These are phyloP conservation scores for Ogataea wickerhamii DNA, from an alignment of 805 yeast genomes.

Conservation along the genomic window DNA sequence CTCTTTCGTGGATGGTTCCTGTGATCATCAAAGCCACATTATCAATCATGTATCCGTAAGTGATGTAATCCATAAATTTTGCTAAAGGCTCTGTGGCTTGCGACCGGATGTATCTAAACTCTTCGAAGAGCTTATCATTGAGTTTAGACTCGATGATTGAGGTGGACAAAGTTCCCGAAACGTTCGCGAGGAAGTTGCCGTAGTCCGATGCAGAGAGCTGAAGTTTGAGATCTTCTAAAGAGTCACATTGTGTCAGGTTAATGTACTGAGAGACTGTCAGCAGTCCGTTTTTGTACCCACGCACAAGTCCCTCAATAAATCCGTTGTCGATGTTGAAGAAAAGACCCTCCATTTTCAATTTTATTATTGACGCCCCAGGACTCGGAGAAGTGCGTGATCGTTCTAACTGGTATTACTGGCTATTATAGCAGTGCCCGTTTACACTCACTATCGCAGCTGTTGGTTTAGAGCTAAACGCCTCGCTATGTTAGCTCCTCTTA, in stretches of 20 bases:
- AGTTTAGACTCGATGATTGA: slow-evolving; percentile 80
- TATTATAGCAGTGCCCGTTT: too few relatives aligned
- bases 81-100: slow-evolving; percentile 80
- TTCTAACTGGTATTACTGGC: too few relatives aligned
- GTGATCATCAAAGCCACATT: slow-evolving; percentile 94
- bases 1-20: slow-evolving; percentile 94
- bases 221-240: slow-evolving; percentile 86
- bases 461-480: too few relatives aligned
- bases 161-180: slow-evolving; percentile 80
- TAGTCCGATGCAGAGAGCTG: slow-evolving; percentile 96
- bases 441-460: too few relatives aligned
- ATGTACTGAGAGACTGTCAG: slow-evolving; percentile 76
- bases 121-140: slow-evolving; percentile 67
- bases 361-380: too few relatives aligned
- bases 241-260: slow-evolving; percentile 94
- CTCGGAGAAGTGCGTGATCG: too few relatives aligned
- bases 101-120: slow-evolving; percentile 79
- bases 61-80: slow-evolving; percentile 84
- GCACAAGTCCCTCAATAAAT: slow-evolving; percentile 87
- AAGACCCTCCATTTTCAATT: slow-evolving; percentile 90
- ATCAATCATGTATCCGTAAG: slow-evolving; percentile 98
- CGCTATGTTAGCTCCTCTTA: too few relatives aligned
- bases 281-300: slow-evolving; percentile 89
- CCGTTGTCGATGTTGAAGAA: slow-evolving; percentile 89
- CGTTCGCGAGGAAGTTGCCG: slow-evolving; percentile 82